Base-by-base conservation (phyloP, 257 asterid species). In the Mentha longifolia region DNA sequence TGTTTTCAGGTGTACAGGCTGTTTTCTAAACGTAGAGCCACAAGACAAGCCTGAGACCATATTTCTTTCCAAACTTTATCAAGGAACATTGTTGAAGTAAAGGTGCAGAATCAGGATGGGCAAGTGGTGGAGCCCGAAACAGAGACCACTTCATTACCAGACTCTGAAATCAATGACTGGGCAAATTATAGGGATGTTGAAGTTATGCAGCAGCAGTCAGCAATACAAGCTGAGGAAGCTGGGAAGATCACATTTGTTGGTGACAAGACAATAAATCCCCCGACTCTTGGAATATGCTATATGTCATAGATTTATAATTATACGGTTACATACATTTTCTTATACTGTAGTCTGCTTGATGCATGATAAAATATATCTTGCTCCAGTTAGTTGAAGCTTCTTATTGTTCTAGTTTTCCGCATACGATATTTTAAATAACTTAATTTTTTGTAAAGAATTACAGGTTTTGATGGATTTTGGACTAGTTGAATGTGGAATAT, bases 201-300 rank as follows among this genome's bases (percentile, higher is more conserved):
- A 58, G 80, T 89, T 72, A 79, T 91, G 88, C 85, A 81, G 76
- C 98, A 93, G 71, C 94, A 89, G 28, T 75, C 86, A 50, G 84
- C 84, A 56, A 93, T 93, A 71, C 89, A 77, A 41, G 92, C 94
- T 63, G 85, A 79, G 74, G 88, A 91, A 82, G 89, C 96, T 68
- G 88, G 47, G 72, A 93, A 87, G 79, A 78, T 84, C 66, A 89
- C 85, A 14, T 89, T 85, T 61, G 84, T 93, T 70, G 98, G 96
- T 61, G 96, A 91, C 83, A 93, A 91, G 98, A 96, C 78, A 84
- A 81, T 86, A 33, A 20, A 57, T 28, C 58, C 68, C 17, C 70
- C 61, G 59, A 16, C 52, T 67, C 22, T n/a, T n/a, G n/a, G n/a
- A n/a, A n/a, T n/a, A n/a, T n/a, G n/a, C n/a, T n/a, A n/a, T n/a